phyloP scores from a whole-genome alignment of 176 grass and related monocot genomes.

The Triticum dicoccoides region DNA sequence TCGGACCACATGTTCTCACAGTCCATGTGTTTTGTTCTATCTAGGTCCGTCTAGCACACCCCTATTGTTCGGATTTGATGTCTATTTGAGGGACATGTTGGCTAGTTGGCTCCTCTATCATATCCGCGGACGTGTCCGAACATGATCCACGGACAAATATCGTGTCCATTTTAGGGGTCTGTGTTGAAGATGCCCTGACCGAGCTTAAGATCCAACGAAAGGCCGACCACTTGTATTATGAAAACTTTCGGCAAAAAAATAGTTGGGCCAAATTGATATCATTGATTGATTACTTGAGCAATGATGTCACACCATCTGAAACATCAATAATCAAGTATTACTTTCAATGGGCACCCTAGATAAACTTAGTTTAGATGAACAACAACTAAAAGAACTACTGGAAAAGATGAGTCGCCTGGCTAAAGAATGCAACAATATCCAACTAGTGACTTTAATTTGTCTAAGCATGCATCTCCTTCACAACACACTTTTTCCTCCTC shows the following conservation, averaged over 20 bases:
- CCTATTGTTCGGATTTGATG: too few relatives aligned
- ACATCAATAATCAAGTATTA: not conserved
- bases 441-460: not conserved
- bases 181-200: too few relatives aligned
- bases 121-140: too few relatives aligned
- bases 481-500: not conserved
- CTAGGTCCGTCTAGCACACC: too few relatives aligned
- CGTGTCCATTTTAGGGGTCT: too few relatives aligned
- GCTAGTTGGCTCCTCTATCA: too few relatives aligned
- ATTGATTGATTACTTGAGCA: not conserved
- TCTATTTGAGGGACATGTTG: too few relatives aligned
- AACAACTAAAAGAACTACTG: not conserved
- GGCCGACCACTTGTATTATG: not conserved
- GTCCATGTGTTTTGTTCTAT: too few relatives aligned
- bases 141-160: too few relatives aligned
- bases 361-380: not conserved
- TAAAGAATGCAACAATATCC: not conserved
- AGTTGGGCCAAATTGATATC: not conserved
- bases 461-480: not conserved
- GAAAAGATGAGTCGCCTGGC: not conserved
- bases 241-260: not conserved
- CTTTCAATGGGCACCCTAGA: not conserved
- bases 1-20: too few relatives aligned
- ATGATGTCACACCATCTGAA: not conserved
- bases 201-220: not conserved